Base-by-base conservation (phyloP, 306 rosid species). In the Pachyrhizus erosus region DNA sequence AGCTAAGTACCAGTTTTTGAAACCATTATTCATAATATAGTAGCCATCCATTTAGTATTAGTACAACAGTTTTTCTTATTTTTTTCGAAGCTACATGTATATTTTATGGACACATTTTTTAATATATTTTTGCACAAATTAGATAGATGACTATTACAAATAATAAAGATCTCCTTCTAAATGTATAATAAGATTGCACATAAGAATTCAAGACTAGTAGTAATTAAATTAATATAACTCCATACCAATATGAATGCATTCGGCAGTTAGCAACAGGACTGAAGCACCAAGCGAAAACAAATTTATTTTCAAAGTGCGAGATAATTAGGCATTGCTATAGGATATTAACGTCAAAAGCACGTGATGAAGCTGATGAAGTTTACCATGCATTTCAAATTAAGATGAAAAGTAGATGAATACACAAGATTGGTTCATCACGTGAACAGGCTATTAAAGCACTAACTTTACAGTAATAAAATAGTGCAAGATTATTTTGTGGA, bases 361-460 rank as follows among this genome's bases (percentile, higher is more conserved):
- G 48, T 73, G n/a, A 51, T n/a, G 12, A 45, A 42, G 43, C 18
- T 72, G 77, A 10, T 6, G 12, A 29, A 51, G 45, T 39, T 49
- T 51, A 37, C 58, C 51, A 0, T 4, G 2, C 65, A 17, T n/a
- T 29, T 17, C 46, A 73, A 51, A 29, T 73, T 21, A 73, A 73
- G 18, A 73, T 31, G 70, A 23, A 75, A 57, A 37, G 57, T 75
- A 14, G 43, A 21, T 33, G 12, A 37, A 27, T 8, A 24, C 60
- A 62, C 18, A 73, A 62, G 34, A n/a, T 76, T 62, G 70, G 62
- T 40, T 46, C 20, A 5, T n/a, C 80, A 76, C 61, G 80, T 27
- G 80, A 61, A 43, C 33, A 62, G 7, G 5, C 1, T 2, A 31
- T 12, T 31, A n/a, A 10, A 37, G 9, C 62, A 62, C 29, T 29